Evolutionary conservation across 768 basidiomycete genomes (phyloP).

Genomic region (Lactarius vividus): DNA sequence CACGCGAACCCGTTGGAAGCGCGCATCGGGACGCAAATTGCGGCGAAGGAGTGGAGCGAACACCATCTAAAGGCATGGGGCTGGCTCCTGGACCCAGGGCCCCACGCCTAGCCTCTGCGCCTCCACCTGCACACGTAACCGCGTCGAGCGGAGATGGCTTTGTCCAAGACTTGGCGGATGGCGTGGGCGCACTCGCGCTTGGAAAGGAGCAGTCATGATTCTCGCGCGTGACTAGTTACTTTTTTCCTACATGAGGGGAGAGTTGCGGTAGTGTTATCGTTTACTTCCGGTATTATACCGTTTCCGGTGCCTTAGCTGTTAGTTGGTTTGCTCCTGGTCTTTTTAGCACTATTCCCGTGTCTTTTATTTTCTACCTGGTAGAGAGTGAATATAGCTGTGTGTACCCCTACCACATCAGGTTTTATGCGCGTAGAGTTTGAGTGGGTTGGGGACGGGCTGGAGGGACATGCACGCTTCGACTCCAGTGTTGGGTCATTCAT

Average conservation of each 20-base stretch:
- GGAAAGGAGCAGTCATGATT: constrained; percentile 50
- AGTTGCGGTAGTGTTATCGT: constrained; percentile 56
- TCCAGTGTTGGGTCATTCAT: no score
- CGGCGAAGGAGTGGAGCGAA: constrained; percentile 15
- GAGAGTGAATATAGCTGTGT: constrained; percentile 24
- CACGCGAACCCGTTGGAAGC: constrained; percentile 16
- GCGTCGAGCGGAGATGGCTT: constrained; percentile 51
- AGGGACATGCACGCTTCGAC: no score
- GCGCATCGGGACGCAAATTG: constrained; percentile 8
- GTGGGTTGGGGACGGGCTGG: no score
- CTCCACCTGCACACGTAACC: neutral
- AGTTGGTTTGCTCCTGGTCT: constrained; percentile 4
- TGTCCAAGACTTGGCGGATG: constrained; percentile 81
- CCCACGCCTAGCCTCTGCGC: constrained; percentile 10
- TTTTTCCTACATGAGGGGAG: constrained; percentile 33
- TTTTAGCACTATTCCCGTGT: constrained; percentile 13
- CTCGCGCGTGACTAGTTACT: constrained; percentile 39
- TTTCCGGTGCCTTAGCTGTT: neutral
- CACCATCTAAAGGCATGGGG: constrained; percentile 11
- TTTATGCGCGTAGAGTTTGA: neutral
- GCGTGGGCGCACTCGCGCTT: constrained; percentile 45
- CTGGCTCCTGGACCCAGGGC: neutral
- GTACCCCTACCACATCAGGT: constrained; percentile 9
- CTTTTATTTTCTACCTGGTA: constrained; percentile 14
- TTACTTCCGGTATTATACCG: constrained; percentile 42